Evolutionary conservation across 495 filamentous ascomycete genomes (phyloP), one percentile per base, ranked within the genome.

Genomic region (Annulohypoxylon nitens): DNA sequence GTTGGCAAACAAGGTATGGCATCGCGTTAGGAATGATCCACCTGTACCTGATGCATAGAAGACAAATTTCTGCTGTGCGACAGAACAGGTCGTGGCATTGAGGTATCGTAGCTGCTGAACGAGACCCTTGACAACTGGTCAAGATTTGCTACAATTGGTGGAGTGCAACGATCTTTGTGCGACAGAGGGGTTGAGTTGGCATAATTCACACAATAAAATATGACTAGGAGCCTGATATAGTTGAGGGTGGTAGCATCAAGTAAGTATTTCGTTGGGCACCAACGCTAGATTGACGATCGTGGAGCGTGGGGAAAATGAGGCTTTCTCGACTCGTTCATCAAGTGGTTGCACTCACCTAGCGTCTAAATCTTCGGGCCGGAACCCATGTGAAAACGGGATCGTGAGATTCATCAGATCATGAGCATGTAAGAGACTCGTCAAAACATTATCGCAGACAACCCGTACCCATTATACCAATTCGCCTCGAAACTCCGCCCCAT

Each of bases 11-110:
- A 37, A 23, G 33, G 60, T 59, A 25, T 66, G 45, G 63, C 25
- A 61, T 61, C 67, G 62, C 34, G 41, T 68, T 26, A 55, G 45
- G 23, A 65, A 61, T 37, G 66, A 65, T 47, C 61, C 61, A 69
- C 61, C 48, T 55, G 71, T 74, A 34, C 71, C 72, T 75, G 67
- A 75, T 67, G 67, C 67, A 67, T 34, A 67, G 67, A 67, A 67
- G 67, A 39, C 30, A 48, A 59, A 20, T 61, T 60, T 70, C 67
- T 74, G 71, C 51, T 74, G 72, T 75, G 58, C 72, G 58, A 75
- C 72, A 66, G 72, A 75, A 75, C 72, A 23, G 67, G 72, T 67
- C 63, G 62, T 70, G 72, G 67, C 72, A 75, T 62, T 62, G 59
- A 67, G 12, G 33, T 26, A 34, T 26, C 36, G 59, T 48, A 64